Base-by-base conservation (phyloP, 306 rosid genomes). In the Corylus americana region DNA sequence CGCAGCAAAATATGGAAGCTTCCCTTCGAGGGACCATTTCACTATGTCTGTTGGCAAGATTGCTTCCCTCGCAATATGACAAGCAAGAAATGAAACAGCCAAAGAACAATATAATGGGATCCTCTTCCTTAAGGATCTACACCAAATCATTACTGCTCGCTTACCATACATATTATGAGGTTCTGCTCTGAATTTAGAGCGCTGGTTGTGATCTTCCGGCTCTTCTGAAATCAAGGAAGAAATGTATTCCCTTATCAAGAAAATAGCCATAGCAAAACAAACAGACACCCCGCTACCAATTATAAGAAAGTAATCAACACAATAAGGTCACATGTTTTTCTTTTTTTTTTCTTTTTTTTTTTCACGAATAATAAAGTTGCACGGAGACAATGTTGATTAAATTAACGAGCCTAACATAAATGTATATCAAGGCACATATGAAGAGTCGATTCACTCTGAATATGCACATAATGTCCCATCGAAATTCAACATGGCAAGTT, bases 41-140 rank as follows among this genome's bases (percentile, higher is more conserved):
- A 88, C 85, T 42, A 94, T 82, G 84, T 94, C 97, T 3, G 93
- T 91, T 35, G 97, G 88, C 80, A 89, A 73, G 78, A 94, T 80
- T 58, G 97, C 88, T 80, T 92, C 97, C 84, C 97, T 84, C 22
- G 97, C 93, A 58, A 92, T 80, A 83, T 91, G 98, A 83, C 98
- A 92, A 62, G 89, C 94, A 74, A 94, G 85, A 86, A 85, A 88
- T 17, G 94, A 87, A 85, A 94, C 75, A 42, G 91, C 90, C 77
- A 91, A 50, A 22, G 97, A 78, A 72, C 79, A 85, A 76, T 89
- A 75, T 58, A 90, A 82, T 3, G 97, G 92, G 58, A 94, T 87
- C 78, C 77, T 87, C 82, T 87, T 91, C 84, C 80, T 90, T 83
- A 92, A 84, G 58, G 93, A 86, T 82, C 90, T 80, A 74, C 80